Conservation (phyloP, 2,329 filamentous ascomycete species). For the Leptographium procerum region DNA sequence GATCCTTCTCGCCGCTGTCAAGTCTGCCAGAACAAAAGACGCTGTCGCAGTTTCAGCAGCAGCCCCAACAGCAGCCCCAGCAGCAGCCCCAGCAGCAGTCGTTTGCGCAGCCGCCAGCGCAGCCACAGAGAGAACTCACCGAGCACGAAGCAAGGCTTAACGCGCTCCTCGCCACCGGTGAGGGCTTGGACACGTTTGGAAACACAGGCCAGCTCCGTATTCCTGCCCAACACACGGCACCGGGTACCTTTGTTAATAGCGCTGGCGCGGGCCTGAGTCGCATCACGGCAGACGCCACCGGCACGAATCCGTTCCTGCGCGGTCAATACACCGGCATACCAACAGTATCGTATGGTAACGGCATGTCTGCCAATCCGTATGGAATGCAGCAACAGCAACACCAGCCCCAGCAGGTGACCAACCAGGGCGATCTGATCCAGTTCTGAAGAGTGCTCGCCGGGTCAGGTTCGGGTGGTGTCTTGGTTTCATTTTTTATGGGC, state of each 20-base stretch:
- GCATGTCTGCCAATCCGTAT: constrained; percentile 44
- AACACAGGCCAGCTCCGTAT: constrained; percentile 96
- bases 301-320: constrained; percentile 71
- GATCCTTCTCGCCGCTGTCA: constrained; percentile 58
- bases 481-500: not conserved
- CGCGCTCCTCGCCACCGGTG: constrained; percentile 70
- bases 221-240: constrained; percentile 90
- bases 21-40: constrained; percentile 78
- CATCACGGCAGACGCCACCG: constrained; percentile 59
- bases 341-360: constrained; percentile 43
- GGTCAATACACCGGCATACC: constrained; percentile 75
- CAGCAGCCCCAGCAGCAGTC: constrained; percentile 34
- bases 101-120: constrained; percentile 16
- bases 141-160: constrained; percentile 71
- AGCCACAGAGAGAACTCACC: constrained; percentile 44
- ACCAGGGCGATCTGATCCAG: constrained; percentile 45
- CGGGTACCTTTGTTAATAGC: constrained; percentile 92
- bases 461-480: no score
- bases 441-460: constrained; percentile 29
- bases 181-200: constrained; percentile 94
- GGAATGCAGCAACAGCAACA: constrained; percentile 41
- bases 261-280: constrained; percentile 69
- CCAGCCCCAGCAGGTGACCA: constrained; percentile 35
- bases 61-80: constrained; percentile 31
- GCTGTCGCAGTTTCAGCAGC: constrained; percentile 40